phyloP scores from a whole-genome alignment of 345 rosid species.

The Salix dunnii region DNA sequence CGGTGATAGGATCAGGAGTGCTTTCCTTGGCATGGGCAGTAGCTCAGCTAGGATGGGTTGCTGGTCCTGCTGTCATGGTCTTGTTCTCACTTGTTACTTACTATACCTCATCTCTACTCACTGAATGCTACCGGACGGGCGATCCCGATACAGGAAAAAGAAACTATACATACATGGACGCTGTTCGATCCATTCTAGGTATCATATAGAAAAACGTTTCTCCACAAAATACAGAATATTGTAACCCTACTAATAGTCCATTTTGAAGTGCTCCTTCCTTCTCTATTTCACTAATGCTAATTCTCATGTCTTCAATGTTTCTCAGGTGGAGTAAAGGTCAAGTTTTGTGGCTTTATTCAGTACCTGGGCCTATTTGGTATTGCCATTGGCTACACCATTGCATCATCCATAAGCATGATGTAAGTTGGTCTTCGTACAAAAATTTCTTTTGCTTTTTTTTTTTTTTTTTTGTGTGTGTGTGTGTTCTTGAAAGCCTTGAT shows the following conservation, averaged over 20 bases:
- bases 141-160: conserved; percentile 42
- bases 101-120: conserved; percentile 25
- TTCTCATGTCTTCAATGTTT: neutral
- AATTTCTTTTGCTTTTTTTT: neutral
- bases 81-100: conserved; percentile 16
- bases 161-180: conserved; percentile 41
- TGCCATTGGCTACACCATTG: conserved; percentile 8
- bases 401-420: conserved; percentile 10
- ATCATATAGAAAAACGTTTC: neutral
- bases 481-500: neutral
- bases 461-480: too few species aligned
- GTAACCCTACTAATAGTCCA: neutral
- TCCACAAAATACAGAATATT: neutral
- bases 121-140: conserved; percentile 40
- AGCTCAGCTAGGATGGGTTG: conserved; percentile 28
- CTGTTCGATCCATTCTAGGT: conserved; percentile 45
- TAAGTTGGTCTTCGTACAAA: neutral
- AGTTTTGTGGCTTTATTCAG: conserved; percentile 9
- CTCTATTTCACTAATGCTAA: neutral
- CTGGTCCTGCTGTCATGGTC: conserved; percentile 11
- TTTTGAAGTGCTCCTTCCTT: neutral
- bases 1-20: conserved; percentile 24
- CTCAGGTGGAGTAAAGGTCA: conserved; percentile 7
- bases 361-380: conserved; percentile 7
- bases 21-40: conserved; percentile 23